Percentiles rank a stretch among this genome's conserved stretches.
Conservation (phyloP, 805 yeast genomes). For the Isabelozyma gotoi region DNA sequence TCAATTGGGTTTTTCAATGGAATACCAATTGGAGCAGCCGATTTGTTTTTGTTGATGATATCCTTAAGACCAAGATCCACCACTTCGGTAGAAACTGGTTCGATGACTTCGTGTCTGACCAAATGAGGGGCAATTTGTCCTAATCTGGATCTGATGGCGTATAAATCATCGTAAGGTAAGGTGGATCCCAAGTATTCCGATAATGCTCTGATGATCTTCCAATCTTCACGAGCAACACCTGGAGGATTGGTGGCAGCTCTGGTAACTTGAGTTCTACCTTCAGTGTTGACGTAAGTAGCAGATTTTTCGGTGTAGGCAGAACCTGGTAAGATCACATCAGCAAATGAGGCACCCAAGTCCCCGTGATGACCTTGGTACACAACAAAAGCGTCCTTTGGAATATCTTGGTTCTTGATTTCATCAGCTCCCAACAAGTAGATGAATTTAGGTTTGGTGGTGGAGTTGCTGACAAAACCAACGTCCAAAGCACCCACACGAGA, state of each 20-base stretch:
- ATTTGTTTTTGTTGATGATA: slow-evolving; percentile 35
- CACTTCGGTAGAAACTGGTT: slow-evolving; percentile 59
- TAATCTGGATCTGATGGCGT: slow-evolving; percentile 66
- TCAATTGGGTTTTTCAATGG: slow-evolving; percentile 69
- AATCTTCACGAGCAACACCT: slow-evolving; percentile 88
- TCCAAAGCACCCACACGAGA: slow-evolving; percentile 87
- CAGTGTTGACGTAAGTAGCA: slow-evolving; percentile 84
- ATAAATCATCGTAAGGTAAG: slow-evolving; percentile 74
- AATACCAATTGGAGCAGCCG: slow-evolving; percentile 39
- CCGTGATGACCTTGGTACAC: slow-evolving; percentile 93
- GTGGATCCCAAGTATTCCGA: slow-evolving; percentile 71
- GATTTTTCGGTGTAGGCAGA: slow-evolving; percentile 86
- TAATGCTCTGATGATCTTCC: slow-evolving; percentile 83
- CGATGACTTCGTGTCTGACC: slow-evolving; percentile 71
- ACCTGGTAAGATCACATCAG: slow-evolving; percentile 85
- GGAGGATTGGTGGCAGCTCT: slow-evolving; percentile 88
- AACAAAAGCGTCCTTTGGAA: slow-evolving; percentile 84
- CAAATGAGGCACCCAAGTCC: slow-evolving; percentile 82
- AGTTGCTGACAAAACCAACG: slow-evolving; percentile 66
- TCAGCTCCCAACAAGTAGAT: slow-evolving; percentile 84
- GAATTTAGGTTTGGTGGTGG: slow-evolving; percentile 61
- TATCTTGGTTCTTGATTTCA: slow-evolving; percentile 64
- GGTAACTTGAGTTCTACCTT: slow-evolving; percentile 83
- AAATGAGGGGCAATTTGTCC: slow-evolving; percentile 80
- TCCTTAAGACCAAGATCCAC: slow-evolving; percentile 57